Evolutionary conservation across 371 early-diverging fungal genomes (phyloP).

Genomic region (Apophysomyces ossiformis): DNA sequence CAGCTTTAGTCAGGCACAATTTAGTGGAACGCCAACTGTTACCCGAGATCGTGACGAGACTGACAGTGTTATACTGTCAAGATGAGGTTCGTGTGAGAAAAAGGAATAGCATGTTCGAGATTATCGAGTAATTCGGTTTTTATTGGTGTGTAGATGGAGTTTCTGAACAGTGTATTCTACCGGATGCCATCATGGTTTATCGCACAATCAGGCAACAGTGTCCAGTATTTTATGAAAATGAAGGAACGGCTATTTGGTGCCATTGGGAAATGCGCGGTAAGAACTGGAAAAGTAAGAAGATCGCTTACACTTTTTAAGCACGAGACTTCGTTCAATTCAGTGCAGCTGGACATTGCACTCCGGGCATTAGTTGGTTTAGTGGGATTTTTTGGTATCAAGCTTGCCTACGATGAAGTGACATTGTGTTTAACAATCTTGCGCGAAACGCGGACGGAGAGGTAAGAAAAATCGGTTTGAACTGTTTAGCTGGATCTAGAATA

Average conservation of each 20-base stretch:
- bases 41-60: constrained; percentile 40
- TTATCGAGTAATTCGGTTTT: neutral
- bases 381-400: constrained; percentile 47
- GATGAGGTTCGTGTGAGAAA: constrained; percentile 32
- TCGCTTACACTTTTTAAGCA: neutral
- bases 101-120: neutral
- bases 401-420: constrained; percentile 32
- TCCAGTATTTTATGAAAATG: constrained; percentile 36
- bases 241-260: constrained; percentile 34
- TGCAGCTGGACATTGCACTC: constrained; percentile 29
- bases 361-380: constrained; percentile 45
- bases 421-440: constrained; percentile 28
- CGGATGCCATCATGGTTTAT: constrained; percentile 44
- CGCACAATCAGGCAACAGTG: constrained; percentile 38
- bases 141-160: constrained; percentile 27
- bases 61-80: constrained; percentile 40
- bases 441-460: constrained; percentile 35
- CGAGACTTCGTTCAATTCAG: constrained; percentile 14
- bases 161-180: constrained; percentile 42
- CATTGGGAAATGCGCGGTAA: constrained; percentile 28
- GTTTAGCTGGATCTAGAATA: neutral
- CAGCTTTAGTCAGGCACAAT: constrained; percentile 31
- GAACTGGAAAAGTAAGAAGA: neutral
- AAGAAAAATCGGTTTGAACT: neutral
- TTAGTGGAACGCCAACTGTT: constrained; percentile 39